Evolutionary conservation across 129 eudicot species (phyloP), one percentile per base, ranked within the genome.

Genomic region (Chrysanthemum seticuspe): DNA sequence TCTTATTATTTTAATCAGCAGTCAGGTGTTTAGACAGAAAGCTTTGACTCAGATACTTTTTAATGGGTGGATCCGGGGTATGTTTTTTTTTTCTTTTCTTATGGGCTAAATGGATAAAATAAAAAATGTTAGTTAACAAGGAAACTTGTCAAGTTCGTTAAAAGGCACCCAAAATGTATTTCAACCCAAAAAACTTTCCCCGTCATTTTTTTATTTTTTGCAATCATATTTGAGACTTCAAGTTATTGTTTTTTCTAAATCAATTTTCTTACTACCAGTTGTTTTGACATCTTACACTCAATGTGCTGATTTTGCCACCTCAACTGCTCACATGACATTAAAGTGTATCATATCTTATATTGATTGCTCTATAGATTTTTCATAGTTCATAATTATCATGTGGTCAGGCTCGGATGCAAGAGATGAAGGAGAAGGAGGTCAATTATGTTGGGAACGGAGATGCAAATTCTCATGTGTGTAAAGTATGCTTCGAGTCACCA

Each of bases 331-430:
- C 68, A 31, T 31, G 68, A 64, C 52, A 8, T 64, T 36, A 18
- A 21, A 15, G 64, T 3, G 15, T 13, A 49, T 64, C n/a, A 6
- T 40, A 14, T 25, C 25, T 64, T n/a, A 18, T 57, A 23, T 12
- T 9, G 19, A n/a, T 5, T 19, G 19, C 21, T 23, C 44, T 27
- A 12, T 25, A 12, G 27, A 61, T 75, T 68, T 59, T 62, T 69
- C 59, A 52, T 40, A 18, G 71, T 64, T 71, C 49, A 44, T 69
- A 49, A 70, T 75, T 76, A 13, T 10, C 10, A 58, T 62, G 68
- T 66, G 18, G 55, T 55, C 82, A 94, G 99, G 99, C 99, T 72
- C 89, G 99, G 50, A 90, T 94, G 99, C 89, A 87, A 82, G 99
- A 94, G 87, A 94, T 94, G 92, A 94, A 90, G 84, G 82, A 72